Conservation (phyloP, 1,139 yeast species). For the Candida freyschussii region DNA sequence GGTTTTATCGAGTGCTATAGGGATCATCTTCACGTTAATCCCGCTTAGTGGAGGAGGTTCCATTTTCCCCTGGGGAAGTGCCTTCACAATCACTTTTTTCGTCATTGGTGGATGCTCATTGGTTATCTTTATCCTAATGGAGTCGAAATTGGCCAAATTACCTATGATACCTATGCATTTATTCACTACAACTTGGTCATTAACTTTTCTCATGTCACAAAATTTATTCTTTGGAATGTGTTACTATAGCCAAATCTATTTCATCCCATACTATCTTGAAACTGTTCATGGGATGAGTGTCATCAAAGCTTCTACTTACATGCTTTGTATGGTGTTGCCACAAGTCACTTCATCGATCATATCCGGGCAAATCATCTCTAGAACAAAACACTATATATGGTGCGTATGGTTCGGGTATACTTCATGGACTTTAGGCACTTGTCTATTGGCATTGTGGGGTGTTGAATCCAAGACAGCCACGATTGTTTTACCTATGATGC, state of each 20-base stretch:
- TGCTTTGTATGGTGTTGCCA: constrained; percentile 39
- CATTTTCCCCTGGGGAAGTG: constrained; percentile 44
- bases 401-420: constrained; percentile 39
- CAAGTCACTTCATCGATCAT: constrained; percentile 38
- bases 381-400: constrained; percentile 38
- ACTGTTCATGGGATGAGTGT: constrained; percentile 38
- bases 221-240: constrained; percentile 46
- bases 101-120: constrained; percentile 40
- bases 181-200: constrained; percentile 33
- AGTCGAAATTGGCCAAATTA: constrained; percentile 43
- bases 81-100: constrained; percentile 42
- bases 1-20: constrained; percentile 38
- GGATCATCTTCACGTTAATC: constrained; percentile 39
- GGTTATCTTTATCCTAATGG: constrained; percentile 38
- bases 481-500: constrained; percentile 31
- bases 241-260: constrained; percentile 41
- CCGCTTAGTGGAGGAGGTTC: constrained; percentile 51
- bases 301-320: constrained; percentile 35
- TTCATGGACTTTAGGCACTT: constrained; percentile 38
- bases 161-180: constrained; percentile 52
- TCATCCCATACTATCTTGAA: constrained; percentile 47
- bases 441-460: constrained; percentile 29
- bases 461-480: background rate
- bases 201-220: constrained; percentile 37
- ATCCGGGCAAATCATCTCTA: constrained; percentile 40